A percentile compares a stretch with the other conserved stretches of the same genome.
These are phyloP conservation scores for Saxophila tyrrhenica DNA, from an alignment of 495 filamentous ascomycete genomes.

Conservation along the genomic window DNA sequence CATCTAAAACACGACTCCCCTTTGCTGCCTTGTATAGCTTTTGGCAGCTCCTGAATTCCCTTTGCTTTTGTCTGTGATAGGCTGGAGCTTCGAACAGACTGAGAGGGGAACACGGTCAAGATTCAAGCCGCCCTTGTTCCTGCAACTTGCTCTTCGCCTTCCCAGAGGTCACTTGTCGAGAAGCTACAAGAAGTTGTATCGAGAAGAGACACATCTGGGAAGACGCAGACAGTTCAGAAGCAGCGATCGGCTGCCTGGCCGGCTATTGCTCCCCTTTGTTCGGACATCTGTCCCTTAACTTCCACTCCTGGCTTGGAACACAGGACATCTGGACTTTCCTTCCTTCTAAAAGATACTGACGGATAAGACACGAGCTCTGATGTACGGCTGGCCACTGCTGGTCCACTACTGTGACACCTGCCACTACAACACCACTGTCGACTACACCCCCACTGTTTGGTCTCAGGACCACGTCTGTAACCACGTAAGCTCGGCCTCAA, in stretches of 20 bases:
- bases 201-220: background rate
- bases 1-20: too few species aligned
- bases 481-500: conserved; percentile 25
- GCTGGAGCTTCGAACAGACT: too few species aligned
- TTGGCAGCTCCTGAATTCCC: background rate
- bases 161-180: background rate
- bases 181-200: conserved; percentile 2
- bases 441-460: conserved; percentile 30
- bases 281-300: too few species aligned
- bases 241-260: background rate
- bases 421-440: conserved; percentile 27
- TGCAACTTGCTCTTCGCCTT: background rate
- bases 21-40: conserved; percentile 1
- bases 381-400: conserved; percentile 24
- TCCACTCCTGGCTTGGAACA: too few species aligned
- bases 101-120: too few species aligned
- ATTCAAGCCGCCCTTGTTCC: background rate
- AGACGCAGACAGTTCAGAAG: background rate
- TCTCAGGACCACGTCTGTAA: conserved; percentile 27
- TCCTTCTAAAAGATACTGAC: too few species aligned
- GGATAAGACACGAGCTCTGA: too few species aligned
- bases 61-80: background rate
- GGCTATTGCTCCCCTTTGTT: background rate
- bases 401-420: conserved; percentile 29
- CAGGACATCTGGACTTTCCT: background rate